Evolutionary conservation across 2,329 filamentous ascomycete genomes (phyloP).

Genomic region (Penicillium sp.): DNA sequence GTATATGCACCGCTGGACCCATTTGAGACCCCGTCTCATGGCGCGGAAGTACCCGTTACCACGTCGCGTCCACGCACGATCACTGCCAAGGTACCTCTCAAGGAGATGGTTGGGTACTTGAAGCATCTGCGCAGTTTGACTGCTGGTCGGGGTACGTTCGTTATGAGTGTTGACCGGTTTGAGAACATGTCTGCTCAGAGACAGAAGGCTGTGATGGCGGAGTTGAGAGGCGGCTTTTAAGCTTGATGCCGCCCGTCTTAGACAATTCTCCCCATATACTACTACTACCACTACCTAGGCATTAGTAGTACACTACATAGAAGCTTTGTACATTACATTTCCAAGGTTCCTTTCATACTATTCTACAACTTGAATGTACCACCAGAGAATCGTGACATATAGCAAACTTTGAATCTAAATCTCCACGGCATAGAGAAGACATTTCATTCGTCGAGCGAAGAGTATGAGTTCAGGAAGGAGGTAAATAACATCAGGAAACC

Average conservation of each 20-base stretch:
- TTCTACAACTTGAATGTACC: conserved; percentile 6
- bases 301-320: too few species aligned
- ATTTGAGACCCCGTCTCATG: conserved; percentile 53
- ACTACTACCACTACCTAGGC: too few species aligned
- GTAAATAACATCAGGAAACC: conserved; percentile 4
- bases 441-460: conserved; percentile 14
- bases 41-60: conserved; percentile 31
- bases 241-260: not conserved
- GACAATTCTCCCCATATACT: too few species aligned
- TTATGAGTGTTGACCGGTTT: conserved; percentile 74
- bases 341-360: not conserved
- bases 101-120: conserved; percentile 96
- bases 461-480: conserved; percentile 6
- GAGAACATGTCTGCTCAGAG: conserved; percentile 67
- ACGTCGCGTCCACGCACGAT: conserved; percentile 64
- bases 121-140: conserved; percentile 88
- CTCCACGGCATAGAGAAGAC: not conserved
- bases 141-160: conserved; percentile 77
- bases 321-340: conserved; percentile 7
- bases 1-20: conserved; percentile 91
- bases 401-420: not conserved
- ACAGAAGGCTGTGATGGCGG: conserved; percentile 60
- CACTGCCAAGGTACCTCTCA: conserved; percentile 84
- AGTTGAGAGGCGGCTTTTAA: conserved; percentile 44
- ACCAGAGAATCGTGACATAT: not conserved